Evolutionary conservation across 345 rosid genomes (phyloP).

Genomic region (Hevea brasiliensis): DNA sequence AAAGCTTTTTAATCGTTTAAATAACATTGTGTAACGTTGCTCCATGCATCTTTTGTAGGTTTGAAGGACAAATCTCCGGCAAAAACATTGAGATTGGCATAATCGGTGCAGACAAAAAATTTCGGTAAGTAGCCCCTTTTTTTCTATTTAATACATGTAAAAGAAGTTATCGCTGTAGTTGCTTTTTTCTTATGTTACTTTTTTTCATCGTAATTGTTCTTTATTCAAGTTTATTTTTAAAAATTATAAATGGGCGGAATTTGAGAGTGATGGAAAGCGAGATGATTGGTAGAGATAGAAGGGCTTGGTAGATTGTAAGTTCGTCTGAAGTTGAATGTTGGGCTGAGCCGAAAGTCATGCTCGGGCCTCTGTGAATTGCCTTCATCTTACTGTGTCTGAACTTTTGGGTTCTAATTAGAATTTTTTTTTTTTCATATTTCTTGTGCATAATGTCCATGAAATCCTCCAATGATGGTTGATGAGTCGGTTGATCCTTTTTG

Average conservation of each 20-base stretch:
- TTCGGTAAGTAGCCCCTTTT: constrained; percentile 45
- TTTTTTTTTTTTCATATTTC: no score
- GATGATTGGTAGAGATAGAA: not conserved
- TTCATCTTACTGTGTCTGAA: no score
- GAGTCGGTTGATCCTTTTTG: not conserved
- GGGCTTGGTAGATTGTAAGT: not conserved
- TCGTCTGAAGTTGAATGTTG: not conserved
- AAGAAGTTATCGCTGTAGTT: not conserved
- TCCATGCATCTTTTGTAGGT: constrained; percentile 43
- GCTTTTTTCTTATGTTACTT: not conserved
- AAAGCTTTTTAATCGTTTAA: no score
- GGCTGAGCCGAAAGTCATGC: not conserved
- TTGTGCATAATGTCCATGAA: not conserved
- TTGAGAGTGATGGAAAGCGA: not conserved
- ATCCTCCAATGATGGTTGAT: not conserved
- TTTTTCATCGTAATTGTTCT: not conserved
- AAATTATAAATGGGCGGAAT: not conserved
- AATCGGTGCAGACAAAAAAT: constrained; percentile 70
- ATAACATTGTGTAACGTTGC: not conserved
- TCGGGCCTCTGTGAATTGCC: not conserved
- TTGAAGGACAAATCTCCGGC: constrained; percentile 72
- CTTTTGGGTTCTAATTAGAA: no score
- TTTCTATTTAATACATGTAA: not conserved
- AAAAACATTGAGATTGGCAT: constrained; percentile 89
- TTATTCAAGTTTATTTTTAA: not conserved